Base-by-base conservation (phyloP, 805 yeast species). In the Spathaspora girioi region DNA sequence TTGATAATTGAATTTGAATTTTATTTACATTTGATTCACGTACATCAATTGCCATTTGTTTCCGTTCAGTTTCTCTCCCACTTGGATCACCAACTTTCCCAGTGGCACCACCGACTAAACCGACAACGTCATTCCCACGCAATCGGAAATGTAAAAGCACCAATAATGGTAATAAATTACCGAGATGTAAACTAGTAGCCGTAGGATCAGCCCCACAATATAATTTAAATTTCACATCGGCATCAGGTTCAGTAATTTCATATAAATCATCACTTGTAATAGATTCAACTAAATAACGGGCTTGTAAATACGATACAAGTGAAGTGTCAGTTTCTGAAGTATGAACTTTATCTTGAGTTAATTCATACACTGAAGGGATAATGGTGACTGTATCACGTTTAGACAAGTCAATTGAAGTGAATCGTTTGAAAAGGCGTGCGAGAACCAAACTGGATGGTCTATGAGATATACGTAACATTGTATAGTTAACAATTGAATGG, bases 201-300 rank as follows among this genome's bases (percentile, higher is more conserved):
- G 97, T 85, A 1, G 99, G 99, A 63, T 94, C 99, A 0, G 97
- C 97, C 10, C 99, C 99, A 66, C 96, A 86, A 67, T 93, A 93
- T 7, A 90, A 67, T 9, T 84, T 83, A 11, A 87, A 59, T 56
- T 74, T 77, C 35, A 67, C 57, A 9, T 60, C 47, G 6, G 61
- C 38, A 2, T 50, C 56, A 11, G 65, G 62, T 26, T 62, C 58
- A 2, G 76, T 71, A 45, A 70, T 52, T 8, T 63, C 61, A 52
- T 60, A 70, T 47, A 74, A 62, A 20, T 70, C 70, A 20, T 74
- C 78, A 50, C 60, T 65, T 11, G 77, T 69, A 38, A 70, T 59
- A 1, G 73, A 56, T 53, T 74, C 79, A 5, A 74, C 70, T 49
- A 74, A 59, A 51, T 66, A 54, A 26, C 79, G 58, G 14, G 67